Evolutionary conservation across 345 rosid genomes (phyloP).

Genomic region (Populus tremula): DNA sequence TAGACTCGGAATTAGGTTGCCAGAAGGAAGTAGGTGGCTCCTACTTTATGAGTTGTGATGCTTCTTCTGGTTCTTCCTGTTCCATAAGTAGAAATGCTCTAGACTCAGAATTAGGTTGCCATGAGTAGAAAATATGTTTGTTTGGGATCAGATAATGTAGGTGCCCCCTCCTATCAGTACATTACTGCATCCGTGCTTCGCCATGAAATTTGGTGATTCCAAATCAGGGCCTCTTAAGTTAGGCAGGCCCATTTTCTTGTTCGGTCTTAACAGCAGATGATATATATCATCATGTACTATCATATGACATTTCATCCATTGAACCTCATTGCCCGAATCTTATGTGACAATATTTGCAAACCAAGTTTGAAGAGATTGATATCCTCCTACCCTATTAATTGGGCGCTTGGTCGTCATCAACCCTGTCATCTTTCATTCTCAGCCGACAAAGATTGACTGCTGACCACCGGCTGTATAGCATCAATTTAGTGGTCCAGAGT

Average conservation of each 20-base stretch:
- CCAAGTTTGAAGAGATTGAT: not conserved
- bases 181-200: not conserved
- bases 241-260: not conserved
- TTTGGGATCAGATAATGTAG: too few relatives aligned
- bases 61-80: too few relatives aligned
- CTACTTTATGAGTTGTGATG: too few relatives aligned
- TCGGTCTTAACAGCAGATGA: not conserved
- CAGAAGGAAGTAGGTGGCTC: too few relatives aligned
- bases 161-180: not conserved
- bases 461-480: slow-evolving; percentile 26
- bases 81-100: too few relatives aligned
- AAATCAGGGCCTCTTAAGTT: not conserved
- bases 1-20: too few relatives aligned
- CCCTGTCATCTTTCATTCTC: not conserved
- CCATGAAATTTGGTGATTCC: not conserved
- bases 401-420: not conserved
- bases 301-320: not conserved
- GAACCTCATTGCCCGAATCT: not conserved
- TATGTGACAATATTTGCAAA: not conserved
- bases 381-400: not conserved
- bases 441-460: slow-evolving; percentile 22
- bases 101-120: too few relatives aligned
- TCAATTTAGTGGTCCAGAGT: slow-evolving; percentile 19
- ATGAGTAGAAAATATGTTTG: too few relatives aligned
- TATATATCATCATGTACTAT: not conserved